phyloP scores from a whole-genome alignment of 768 basidiomycete species.

The Lentinula aciculospora region DNA sequence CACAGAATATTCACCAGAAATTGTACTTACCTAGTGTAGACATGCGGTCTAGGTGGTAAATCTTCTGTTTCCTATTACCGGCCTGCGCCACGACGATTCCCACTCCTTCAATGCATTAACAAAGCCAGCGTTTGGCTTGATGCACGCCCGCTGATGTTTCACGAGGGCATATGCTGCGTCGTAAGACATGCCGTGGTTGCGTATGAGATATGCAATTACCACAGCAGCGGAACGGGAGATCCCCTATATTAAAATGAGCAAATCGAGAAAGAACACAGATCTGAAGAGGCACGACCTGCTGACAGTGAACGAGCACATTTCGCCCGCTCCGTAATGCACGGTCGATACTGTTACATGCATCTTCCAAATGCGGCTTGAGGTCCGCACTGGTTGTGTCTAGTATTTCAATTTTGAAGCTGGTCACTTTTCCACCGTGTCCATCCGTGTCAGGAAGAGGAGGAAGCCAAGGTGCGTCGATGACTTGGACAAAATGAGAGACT shows the following conservation, averaged over 20 bases:
- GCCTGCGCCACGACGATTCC: conserved; percentile 33
- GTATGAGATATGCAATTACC: conserved; percentile 79
- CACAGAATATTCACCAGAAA: not conserved
- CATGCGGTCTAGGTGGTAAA: not conserved
- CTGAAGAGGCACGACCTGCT: conserved; percentile 49
- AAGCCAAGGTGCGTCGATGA: conserved; percentile 54
- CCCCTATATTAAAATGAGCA: conserved; percentile 37
- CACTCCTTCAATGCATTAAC: conserved; percentile 54
- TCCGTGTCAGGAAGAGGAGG: conserved; percentile 34
- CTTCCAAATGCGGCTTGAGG: conserved; percentile 62
- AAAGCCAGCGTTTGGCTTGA: conserved; percentile 78
- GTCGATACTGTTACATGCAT: conserved; percentile 63
- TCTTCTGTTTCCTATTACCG: conserved; percentile 6
- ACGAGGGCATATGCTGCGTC: conserved; percentile 58
- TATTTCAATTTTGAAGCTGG: conserved; percentile 62
- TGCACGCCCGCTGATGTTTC: conserved; percentile 61
- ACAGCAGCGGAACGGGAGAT: conserved; percentile 74
- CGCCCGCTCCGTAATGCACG: conserved; percentile 50
- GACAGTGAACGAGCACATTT: conserved; percentile 75
- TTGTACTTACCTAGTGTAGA: not conserved
- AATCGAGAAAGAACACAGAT: conserved; percentile 7
- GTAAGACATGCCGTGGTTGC: conserved; percentile 66
- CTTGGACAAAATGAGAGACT: conserved; percentile 56
- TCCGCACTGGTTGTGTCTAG: conserved; percentile 58
- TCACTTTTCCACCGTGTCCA: conserved; percentile 33